Base-by-base conservation (phyloP, 108 stramenopile species). In the Cyclotella baltica region DNA sequence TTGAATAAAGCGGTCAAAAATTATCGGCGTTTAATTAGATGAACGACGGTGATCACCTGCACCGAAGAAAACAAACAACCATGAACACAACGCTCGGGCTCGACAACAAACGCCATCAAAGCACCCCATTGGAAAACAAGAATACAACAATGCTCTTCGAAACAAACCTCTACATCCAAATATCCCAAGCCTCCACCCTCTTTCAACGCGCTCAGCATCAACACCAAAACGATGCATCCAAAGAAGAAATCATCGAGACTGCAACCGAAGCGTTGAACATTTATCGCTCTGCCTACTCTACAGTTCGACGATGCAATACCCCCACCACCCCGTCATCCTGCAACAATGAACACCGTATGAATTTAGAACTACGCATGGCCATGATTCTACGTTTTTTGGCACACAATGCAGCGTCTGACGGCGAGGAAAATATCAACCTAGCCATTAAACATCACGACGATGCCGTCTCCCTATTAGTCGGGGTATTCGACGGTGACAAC, bases 331-430 rank as follows among this genome's bases (percentile, higher is more conserved):
- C 62, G 31, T 4, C 38, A 33, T 15, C 22, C 16, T 40, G 38
- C 63, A 48, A 75, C 33, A 37, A 71, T 20, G 37, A 50, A 40
- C 20, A 27, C 31, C 31, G 36, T 53, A 67, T 79, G 31, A 79
- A 79, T 67, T 51, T 79, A 11, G 78, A 79, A 66, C 64, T 79
- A 51, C 51, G 78, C 66, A 79, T 79, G 63, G 78, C 78, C 19
- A 62, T 56, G 38, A 67, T 36, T 1, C 64, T 72, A 0, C 62
- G 78, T 23, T 72, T 79, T 27, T 43, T 79, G 30, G 78, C 78
- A 22, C 1, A 22, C 31, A 36, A 20, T 53, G 18, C 25, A 59
- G 13, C 15, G 36, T 2, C 9, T 1, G 43, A 30, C 5, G 6
- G 37, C 4, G 9, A 25, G 23, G 36, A 11, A 1, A 33, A 72